A percentile compares a stretch with the other conserved stretches of the same genome.
These are phyloP conservation scores for Hanseniaspora guilliermondii DNA, from an alignment of 805 yeast species.

Conservation along the genomic window DNA sequence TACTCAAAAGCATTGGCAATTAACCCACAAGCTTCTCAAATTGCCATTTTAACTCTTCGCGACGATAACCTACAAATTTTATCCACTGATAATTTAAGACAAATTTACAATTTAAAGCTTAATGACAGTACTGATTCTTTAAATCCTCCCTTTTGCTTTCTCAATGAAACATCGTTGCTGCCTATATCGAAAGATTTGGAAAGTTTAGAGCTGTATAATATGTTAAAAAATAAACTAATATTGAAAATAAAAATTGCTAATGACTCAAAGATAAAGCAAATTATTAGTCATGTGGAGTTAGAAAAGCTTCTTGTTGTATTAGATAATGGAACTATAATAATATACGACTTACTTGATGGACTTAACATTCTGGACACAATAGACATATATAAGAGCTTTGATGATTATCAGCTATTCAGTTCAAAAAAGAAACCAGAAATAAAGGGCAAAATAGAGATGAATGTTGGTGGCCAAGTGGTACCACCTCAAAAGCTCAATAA, in stretches of 20 bases:
- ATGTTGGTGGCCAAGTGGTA: slow-evolving; percentile 3
- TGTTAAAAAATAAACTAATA: slow-evolving; percentile 10
- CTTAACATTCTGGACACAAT: slow-evolving; percentile 4
- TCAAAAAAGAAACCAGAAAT: not conserved
- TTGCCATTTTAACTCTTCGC: not conserved
- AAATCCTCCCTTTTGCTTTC: not conserved
- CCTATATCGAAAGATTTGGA: slow-evolving; percentile 1
- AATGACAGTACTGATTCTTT: not conserved
- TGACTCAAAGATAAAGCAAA: not conserved
- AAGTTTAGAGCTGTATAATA: slow-evolving; percentile 8
- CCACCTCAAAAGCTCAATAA: not conserved
- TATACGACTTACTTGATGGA: slow-evolving; percentile 11
- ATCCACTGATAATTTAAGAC: slow-evolving; percentile 7
- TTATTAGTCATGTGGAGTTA: slow-evolving; percentile 3
- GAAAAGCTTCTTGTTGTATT: slow-evolving; percentile 6
- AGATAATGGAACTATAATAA: slow-evolving; percentile 3
- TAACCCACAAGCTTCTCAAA: slow-evolving; percentile 10
- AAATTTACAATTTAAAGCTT: not conserved
- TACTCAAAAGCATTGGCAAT: slow-evolving; percentile 1
- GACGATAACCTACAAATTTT: not conserved
- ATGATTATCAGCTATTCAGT: slow-evolving; percentile 12
- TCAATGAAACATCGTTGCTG: slow-evolving; percentile 10
- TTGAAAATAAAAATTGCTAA: slow-evolving; percentile 6
- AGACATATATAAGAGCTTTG: slow-evolving; percentile 11
- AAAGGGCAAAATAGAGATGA: slow-evolving; percentile 2